Evolutionary conservation across 1,284 basidiomycete species (phyloP).

Genomic region (Tremellales sp.): DNA sequence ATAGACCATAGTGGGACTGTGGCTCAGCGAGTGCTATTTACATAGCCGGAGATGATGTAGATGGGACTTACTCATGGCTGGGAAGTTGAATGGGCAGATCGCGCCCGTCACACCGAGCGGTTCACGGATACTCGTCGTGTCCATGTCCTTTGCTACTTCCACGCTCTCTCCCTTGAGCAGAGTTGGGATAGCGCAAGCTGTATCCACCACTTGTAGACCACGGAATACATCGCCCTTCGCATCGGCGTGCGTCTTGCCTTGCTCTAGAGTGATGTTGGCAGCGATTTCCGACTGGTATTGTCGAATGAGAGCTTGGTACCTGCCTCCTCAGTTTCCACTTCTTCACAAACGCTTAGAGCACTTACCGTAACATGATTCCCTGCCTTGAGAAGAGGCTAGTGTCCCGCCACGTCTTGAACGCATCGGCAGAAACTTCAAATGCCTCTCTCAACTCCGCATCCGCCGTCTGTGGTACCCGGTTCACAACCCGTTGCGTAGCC

Average conservation of each 20-base stretch:
- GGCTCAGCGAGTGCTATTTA: constrained; percentile 47
- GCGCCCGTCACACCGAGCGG: constrained; percentile 59
- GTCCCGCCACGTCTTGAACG: constrained; percentile 76
- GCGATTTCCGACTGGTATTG: constrained; percentile 50
- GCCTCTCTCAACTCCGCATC: constrained; percentile 71
- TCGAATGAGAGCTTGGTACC: constrained; percentile 47
- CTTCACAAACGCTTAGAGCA: background rate
- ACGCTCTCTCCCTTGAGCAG: constrained; percentile 78
- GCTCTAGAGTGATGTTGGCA: constrained; percentile 67
- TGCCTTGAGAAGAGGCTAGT: constrained; percentile 78
- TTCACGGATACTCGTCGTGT: constrained; percentile 56
- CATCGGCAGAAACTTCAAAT: constrained; percentile 70
- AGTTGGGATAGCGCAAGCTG: constrained; percentile 72
- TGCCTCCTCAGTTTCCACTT: constrained; percentile 2
- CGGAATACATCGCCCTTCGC: constrained; percentile 87
- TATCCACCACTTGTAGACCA: constrained; percentile 81
- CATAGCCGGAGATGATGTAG: constrained; percentile 3
- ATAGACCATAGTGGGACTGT: constrained; percentile 96
- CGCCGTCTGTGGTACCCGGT: constrained; percentile 80
- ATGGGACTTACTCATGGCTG: constrained; percentile 68
- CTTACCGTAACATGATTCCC: constrained; percentile 75
- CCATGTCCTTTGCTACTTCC: constrained; percentile 93
- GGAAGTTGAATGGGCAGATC: constrained; percentile 74
- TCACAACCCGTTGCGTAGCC: constrained; percentile 81
- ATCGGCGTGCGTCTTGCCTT: constrained; percentile 80